Evolutionary conservation across 495 filamentous ascomycete genomes (phyloP), one percentile per base, ranked within the genome.

Genomic region (Cairneyella variabilis): DNA sequence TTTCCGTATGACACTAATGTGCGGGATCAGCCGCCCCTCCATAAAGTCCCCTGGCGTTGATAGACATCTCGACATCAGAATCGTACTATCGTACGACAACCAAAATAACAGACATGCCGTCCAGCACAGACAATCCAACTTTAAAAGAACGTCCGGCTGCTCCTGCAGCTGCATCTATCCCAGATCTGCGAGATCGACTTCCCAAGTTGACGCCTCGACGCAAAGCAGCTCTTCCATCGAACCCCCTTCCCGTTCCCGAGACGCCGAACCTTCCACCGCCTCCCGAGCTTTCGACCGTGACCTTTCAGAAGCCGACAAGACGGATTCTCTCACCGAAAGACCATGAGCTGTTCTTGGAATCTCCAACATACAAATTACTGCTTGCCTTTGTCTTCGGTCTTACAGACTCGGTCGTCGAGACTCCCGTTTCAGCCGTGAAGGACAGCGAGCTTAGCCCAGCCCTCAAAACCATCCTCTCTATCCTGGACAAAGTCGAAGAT

Each of bases 361-460:
- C 92, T 0, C 78, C 85, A 0, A 88, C 91, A 6, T 86, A 91
- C 65, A 76, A 69, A 3, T 82, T 97, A 5, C 74, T 99, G 46
- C 64, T 86, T 20, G 80, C 86, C 17, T 99, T 95, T 63, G 78
- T 96, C 56, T 96, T 95, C 61, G 77, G 80, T 27, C 84, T 97
- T 36, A 83, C 90, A 36, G 91, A 97, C 54, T 82, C 86, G 0
- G 88, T 95, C 36, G 73, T 83, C 49, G 89, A 91, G 62, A 79
- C 72, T 16, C 81, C 88, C n/a, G 75, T 86, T 50, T 90, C 88
- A 1, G 78, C 83, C 30, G 63, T 86, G 59, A 70, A 76, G 11
- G 71, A 80, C 16, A 67, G 69, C 10, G 71, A 78, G 18, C 61
- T 79, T 8, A 77, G 83, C 51, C 72, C 78, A 9, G 59, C 76